These are phyloP conservation scores for Penicillium coprophilum DNA, from an alignment of 495 filamentous ascomycete species.

Conservation along the genomic window DNA sequence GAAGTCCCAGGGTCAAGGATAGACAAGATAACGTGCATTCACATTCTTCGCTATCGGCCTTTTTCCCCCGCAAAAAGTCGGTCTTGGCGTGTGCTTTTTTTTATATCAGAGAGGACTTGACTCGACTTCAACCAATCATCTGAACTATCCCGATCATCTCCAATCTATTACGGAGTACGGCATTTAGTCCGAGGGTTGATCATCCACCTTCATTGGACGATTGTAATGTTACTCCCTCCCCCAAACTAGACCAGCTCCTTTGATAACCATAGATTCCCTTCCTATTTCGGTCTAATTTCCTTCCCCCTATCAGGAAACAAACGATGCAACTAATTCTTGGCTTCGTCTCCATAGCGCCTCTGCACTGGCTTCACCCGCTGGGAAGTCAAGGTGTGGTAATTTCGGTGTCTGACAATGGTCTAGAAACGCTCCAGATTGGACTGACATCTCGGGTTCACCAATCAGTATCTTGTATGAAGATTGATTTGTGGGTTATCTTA, in stretches of 20 bases:
- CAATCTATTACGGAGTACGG: neutral
- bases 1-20: too few species aligned
- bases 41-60: too few species aligned
- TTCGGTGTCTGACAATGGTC: constrained; percentile 32
- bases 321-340: constrained; percentile 43
- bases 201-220: too few species aligned
- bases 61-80: too few species aligned
- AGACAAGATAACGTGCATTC: too few species aligned
- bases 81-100: too few species aligned
- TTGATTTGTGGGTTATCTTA: constrained; percentile 8
- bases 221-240: too few species aligned
- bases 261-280: constrained; percentile 2
- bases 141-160: too few species aligned
- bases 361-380: constrained; percentile 35
- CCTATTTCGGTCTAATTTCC: neutral
- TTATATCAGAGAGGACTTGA: too few species aligned
- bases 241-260: neutral
- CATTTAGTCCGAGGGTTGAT: neutral
- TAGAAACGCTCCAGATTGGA: constrained; percentile 30
- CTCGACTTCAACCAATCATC: too few species aligned
- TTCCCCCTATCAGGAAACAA: constrained; percentile 1
- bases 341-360: constrained; percentile 50
- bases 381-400: constrained; percentile 30
- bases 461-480: neutral
- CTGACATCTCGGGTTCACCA: constrained; percentile 7